Base-by-base conservation (phyloP, 345 rosid species). In the Nephelium lappaceum region DNA sequence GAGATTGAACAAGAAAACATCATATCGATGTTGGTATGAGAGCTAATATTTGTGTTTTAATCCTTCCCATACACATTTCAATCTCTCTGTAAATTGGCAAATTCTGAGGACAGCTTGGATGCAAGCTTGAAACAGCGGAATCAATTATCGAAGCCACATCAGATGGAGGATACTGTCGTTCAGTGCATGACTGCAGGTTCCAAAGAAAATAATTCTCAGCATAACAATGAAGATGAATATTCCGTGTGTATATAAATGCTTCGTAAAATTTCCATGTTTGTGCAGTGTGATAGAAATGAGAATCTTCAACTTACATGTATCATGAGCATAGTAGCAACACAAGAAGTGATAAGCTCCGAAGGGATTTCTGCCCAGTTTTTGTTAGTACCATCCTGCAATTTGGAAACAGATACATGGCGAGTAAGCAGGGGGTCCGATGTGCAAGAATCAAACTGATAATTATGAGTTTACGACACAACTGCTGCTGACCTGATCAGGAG, bases 71-170 rank as follows among this genome's bases (percentile, higher is more conserved):
- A 76, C 96, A 92, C 83, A 80, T 90, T 82, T 94, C 93, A 83
- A 97, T 92, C 80, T 97, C 99, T 69, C 91, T 83, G 82, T 91
- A 94, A 69, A 97, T 84, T 0, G 98, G 88, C 82, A 88, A 83
- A 85, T 94, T 97, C 86, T 94, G 93, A 2, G 93, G 81, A 73
- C 95, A 91, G 81, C 87, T 80, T 23, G 99, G 99, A 61, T 87
- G 93, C 91, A 97, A 80, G 86, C 93, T 91, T 63, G 93, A 83
- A 67, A 91, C 87, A 11, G 98, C 97, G 39, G 87, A 85, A 70
- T 97, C 98, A 24, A 97, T 90, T 76, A 94, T 92, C 87, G 90
- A 93, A n/a, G 95, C 98, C 85, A 94, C 93, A n/a, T 97, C 95
- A 0, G 93, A 84, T 4, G 98, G 99, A 10, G 97, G 97, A 75